A percentile compares a stretch with the other conserved stretches of the same genome.
Conservation (phyloP, 1,284 basidiomycete genomes). For the Meira miltonrushii region DNA sequence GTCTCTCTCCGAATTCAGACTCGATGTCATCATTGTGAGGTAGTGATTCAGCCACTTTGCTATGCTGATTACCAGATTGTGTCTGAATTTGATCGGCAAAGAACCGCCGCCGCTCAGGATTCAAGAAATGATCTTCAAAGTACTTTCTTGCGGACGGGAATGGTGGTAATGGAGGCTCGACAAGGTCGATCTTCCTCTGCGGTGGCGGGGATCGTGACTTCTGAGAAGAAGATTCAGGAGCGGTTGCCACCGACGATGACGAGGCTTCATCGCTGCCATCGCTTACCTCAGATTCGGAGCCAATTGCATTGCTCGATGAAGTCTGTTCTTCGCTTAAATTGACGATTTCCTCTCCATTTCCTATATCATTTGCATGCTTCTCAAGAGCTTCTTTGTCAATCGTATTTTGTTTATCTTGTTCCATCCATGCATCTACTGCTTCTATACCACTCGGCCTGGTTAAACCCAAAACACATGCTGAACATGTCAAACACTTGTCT, state of each 20-base stretch:
- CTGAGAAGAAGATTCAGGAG: too few species aligned
- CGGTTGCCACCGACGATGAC: too few species aligned
- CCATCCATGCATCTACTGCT: constrained; percentile 9
- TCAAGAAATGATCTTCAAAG: background rate
- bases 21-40: background rate
- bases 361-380: too few species aligned
- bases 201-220: background rate
- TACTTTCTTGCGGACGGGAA: background rate
- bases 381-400: background rate
- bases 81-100: constrained; percentile 3
- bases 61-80: too few species aligned
- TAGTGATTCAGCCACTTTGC: background rate
- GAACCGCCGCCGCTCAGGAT: background rate
- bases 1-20: constrained; percentile 5
- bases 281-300: too few species aligned
- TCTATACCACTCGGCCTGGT: constrained; percentile 9
- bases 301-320: too few species aligned
- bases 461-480: constrained; percentile 3
- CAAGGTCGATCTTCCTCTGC: background rate
- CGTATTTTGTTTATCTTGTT: background rate
- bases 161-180: background rate
- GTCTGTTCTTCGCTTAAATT: too few species aligned
- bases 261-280: too few species aligned
- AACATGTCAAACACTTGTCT: constrained; percentile 6
- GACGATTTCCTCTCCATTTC: too few species aligned